A percentile compares a stretch with the other conserved stretches of the same genome.
phyloP scores from a whole-genome alignment of 2,329 filamentous ascomycete genomes.

The Ploettnerulaceae sp. region DNA sequence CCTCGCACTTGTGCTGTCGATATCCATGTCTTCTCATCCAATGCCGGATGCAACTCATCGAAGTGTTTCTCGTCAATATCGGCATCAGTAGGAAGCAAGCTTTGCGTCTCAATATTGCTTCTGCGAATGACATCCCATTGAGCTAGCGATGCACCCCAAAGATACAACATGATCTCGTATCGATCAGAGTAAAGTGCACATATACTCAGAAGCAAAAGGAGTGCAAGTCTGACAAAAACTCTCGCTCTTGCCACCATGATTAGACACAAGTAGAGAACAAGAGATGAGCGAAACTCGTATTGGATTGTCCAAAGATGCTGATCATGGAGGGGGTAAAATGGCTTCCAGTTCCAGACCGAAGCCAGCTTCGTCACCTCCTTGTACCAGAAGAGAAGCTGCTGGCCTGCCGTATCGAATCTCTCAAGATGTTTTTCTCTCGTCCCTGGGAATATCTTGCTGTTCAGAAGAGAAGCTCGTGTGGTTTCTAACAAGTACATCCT shows the following conservation, averaged over 20 bases:
- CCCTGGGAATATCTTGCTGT: not conserved
- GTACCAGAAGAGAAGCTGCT: not conserved
- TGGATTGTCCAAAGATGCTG: not conserved
- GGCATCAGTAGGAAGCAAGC: too few relatives aligned
- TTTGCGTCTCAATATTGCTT: not conserved
- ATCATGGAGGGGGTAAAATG: not conserved
- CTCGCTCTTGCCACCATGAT: not conserved
- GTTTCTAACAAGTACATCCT: not conserved
- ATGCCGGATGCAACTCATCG: too few relatives aligned
- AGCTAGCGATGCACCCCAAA: not conserved
- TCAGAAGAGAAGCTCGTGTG: not conserved
- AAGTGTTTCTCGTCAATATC: not conserved
- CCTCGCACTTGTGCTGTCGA: not conserved
- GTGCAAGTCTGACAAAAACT: not conserved
- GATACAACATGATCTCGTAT: not conserved
- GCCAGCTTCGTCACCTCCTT: not conserved
- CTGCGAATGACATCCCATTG: not conserved
- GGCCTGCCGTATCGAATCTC: not conserved
- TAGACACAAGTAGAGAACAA: not conserved
- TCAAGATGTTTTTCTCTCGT: not conserved
- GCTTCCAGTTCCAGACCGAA: not conserved
- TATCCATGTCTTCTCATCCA: too few relatives aligned
- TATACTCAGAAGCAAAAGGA: not conserved
- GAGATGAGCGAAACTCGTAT: slow-evolving; percentile 2
- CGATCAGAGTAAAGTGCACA: not conserved